phyloP scores from a whole-genome alignment of 345 rosid species.

The Populus simonii region DNA sequence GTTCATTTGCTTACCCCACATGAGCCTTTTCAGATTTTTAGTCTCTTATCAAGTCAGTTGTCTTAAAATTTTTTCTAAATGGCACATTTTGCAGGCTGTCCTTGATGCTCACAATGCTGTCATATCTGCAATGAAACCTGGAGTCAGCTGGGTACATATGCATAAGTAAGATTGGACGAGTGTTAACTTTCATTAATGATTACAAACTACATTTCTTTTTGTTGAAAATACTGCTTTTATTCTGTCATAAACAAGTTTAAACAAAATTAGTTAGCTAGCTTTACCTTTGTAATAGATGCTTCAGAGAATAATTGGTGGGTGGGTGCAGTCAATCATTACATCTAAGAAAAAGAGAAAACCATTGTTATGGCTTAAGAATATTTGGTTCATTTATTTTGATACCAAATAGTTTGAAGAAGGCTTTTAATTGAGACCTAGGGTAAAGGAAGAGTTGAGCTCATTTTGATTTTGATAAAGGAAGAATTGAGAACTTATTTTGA shows the following conservation, averaged over 20 bases:
- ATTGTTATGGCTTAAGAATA: neutral
- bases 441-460: neutral
- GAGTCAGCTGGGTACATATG: constrained; percentile 87
- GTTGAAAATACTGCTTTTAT: neutral
- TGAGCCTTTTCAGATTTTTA: neutral
- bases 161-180: constrained; percentile 59
- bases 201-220: neutral
- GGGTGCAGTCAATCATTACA: neutral
- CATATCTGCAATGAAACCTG: constrained; percentile 77
- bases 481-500: neutral
- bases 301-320: neutral
- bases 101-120: constrained; percentile 85
- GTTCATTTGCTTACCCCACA: neutral
- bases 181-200: neutral
- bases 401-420: neutral
- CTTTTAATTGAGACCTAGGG: neutral
- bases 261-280: neutral
- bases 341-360: neutral
- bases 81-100: constrained; percentile 56
- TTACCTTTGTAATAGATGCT: neutral
- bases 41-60: neutral
- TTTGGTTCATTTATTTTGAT: neutral
- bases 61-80: constrained; percentile 7
- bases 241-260: too few relatives aligned
- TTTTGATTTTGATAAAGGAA: neutral